Evolutionary conservation across 352 stramenopile species (phyloP), one percentile per base, ranked within the genome.

Genomic region (Phytophthora colocasiae): DNA sequence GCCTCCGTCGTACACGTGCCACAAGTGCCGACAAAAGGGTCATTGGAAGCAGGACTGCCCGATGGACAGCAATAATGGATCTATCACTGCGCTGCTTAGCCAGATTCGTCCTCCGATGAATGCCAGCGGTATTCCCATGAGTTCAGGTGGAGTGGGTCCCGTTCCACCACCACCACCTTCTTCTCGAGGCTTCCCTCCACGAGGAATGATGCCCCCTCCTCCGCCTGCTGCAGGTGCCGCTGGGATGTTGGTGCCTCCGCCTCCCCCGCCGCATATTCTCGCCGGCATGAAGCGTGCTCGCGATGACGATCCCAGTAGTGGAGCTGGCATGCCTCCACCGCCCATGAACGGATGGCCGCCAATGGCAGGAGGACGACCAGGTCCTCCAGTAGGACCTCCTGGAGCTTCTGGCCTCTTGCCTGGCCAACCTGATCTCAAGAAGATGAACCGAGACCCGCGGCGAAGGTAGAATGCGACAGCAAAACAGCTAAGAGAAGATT

Each of bases 11-110:
- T 96, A 96, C 61, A 92, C 85, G 41, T 96, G 87, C 67, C 87
- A 96, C 75, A 94, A 94, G 53, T 96, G 87, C 22, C 85, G 87
- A 3, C 87, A 96, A 54, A 96, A 96, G 55, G 87, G 87, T 24
- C 87, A 96, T 57, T 96, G 87, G 87, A 96, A 96, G 68, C 86
- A 94, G 53, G 87, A 96, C 54, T 96, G 87, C 38, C 87, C 87
- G 1, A 83, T 93, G 75, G 87, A 95, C 58, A 63, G 75, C 14
- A 85, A 84, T 48, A 75, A 83, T 31, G 78, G 31, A 14, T 36
- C 71, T 6, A 78, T 85, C 9, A 80, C 69, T 29, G 78, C 81
- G 31, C 75, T 59, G 74, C 78, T 56, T 56, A 77, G 7, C 61
- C 81, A 62, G 67, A 77, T 67, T 53, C 71, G 58, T 60, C 74